Percentiles rank a stretch among this genome's conserved stretches.
Evolutionary conservation across 495 filamentous ascomycete species (phyloP).

Genomic region (Trichoderma gamsii): DNA sequence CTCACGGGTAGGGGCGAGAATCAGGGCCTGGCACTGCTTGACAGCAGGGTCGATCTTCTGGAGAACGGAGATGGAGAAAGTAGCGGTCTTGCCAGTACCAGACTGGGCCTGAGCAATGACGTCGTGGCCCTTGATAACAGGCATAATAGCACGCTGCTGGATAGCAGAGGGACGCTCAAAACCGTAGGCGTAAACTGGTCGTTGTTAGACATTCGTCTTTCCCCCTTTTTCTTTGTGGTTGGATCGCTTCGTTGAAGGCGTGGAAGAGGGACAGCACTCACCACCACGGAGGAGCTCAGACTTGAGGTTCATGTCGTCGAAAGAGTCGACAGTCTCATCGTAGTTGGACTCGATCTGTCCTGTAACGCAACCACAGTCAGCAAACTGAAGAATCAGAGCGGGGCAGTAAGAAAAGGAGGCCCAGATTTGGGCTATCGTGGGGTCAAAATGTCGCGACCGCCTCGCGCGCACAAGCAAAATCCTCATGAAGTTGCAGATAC

Average conservation of each 20-base stretch:
- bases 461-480: constrained; percentile 10
- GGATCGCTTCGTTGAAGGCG: neutral
- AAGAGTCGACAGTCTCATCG: constrained; percentile 98
- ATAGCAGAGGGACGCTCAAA: constrained; percentile 99
- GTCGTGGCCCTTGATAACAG: constrained; percentile 99
- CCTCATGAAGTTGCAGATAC: neutral
- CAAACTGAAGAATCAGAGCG: constrained; percentile 5
- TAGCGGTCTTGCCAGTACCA: constrained; percentile 97
- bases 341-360: constrained; percentile 99
- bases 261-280: constrained; percentile 21
- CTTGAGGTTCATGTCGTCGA: constrained; percentile 96
- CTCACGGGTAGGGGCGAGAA: constrained; percentile 97
- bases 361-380: constrained; percentile 32
- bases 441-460: constrained; percentile 6
- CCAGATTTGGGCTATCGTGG: constrained; percentile 10
- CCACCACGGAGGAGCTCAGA: constrained; percentile 89
- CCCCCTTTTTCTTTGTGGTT: neutral
- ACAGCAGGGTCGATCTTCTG: constrained; percentile 85
- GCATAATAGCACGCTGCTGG: constrained; percentile 99
- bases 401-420: neutral
- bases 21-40: constrained; percentile 86
- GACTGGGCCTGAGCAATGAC: constrained; percentile 99
- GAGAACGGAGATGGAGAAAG: constrained; percentile 95
- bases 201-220: constrained; percentile 45
- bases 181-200: constrained; percentile 90